These are phyloP conservation scores for Tephrocybe rancida DNA, from an alignment of 768 basidiomycete species.

Conservation along the genomic window DNA sequence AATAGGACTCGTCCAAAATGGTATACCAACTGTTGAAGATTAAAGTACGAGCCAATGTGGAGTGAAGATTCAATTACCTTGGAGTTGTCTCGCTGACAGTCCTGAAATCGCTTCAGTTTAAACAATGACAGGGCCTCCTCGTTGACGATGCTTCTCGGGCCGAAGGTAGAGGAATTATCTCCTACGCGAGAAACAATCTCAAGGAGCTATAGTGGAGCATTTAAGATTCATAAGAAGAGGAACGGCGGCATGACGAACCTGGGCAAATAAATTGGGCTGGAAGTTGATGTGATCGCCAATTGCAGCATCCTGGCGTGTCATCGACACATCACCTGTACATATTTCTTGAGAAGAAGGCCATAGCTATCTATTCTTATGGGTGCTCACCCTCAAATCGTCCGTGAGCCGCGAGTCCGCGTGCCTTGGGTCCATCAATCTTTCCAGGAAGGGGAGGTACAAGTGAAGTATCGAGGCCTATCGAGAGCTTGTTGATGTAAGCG, in stretches of 20 bases:
- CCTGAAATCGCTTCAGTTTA: conserved; percentile 14
- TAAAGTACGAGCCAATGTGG: no score
- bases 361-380: neutral
- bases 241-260: no score
- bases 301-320: conserved; percentile 16
- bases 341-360: neutral
- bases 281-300: conserved; percentile 16
- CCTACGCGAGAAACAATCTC: conserved; percentile 10
- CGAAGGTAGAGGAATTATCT: conserved; percentile 13
- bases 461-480: conserved; percentile 10
- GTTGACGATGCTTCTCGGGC: conserved; percentile 16
- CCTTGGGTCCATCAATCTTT: conserved; percentile 11
- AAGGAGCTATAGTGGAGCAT: conserved; percentile 5
- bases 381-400: conserved; percentile 15
- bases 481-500: conserved; percentile 12
- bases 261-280: conserved; percentile 5
- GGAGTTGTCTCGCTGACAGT: conserved; percentile 8
- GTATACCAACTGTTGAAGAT: conserved; percentile 11
- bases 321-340: conserved; percentile 15
- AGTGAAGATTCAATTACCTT: neutral
- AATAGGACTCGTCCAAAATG: conserved; percentile 13
- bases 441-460: conserved; percentile 15
- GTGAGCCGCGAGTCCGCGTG: conserved; percentile 15
- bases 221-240: neutral
- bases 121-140: conserved; percentile 8